phyloP scores from a whole-genome alignment of 495 filamentous ascomycete genomes.

The Hypoxylon lenormandii region DNA sequence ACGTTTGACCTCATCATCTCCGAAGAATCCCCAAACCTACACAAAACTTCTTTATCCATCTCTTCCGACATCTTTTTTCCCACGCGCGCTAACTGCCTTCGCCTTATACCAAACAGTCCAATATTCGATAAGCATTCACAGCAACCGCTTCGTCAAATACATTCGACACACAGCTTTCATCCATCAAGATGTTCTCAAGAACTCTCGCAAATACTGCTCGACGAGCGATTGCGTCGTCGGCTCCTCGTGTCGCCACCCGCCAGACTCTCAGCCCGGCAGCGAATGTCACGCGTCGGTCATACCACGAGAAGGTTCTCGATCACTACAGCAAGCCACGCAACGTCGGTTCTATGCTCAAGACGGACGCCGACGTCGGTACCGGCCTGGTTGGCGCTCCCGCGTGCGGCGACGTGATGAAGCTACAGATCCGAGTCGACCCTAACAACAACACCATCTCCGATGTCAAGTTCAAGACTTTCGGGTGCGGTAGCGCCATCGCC shows the following conservation, averaged over 20 bases:
- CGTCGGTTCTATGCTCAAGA: conserved; percentile 91
- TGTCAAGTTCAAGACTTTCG: conserved; percentile 98
- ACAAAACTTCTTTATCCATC: neutral
- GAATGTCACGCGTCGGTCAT: conserved; percentile 60
- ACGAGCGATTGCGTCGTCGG: conserved; percentile 43
- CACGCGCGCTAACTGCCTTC: conserved; percentile 4
- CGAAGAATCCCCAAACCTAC: conserved; percentile 23
- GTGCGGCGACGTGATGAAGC: conserved; percentile 96
- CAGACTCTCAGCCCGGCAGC: conserved; percentile 53
- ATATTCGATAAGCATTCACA: neutral
- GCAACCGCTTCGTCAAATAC: neutral
- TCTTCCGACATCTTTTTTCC: conserved; percentile 9
- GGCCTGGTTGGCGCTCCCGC: conserved; percentile 96
- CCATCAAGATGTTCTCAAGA: conserved; percentile 46
- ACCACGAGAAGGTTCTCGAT: conserved; percentile 80
- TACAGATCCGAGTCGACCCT: conserved; percentile 96
- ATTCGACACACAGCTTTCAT: neutral
- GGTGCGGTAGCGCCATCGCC: conserved; percentile 95
- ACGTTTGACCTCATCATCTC: conserved; percentile 37
- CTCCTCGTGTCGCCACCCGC: conserved; percentile 52
- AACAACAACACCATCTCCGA: conserved; percentile 89
- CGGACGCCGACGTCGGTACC: conserved; percentile 88
- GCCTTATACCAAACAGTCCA: neutral
- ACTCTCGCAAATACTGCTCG: conserved; percentile 50
- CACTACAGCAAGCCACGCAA: conserved; percentile 95